Percentiles rank a stretch among this genome's conserved stretches.
Conservation (phyloP, 345 rosid genomes). For the Brassica rapa region DNA sequence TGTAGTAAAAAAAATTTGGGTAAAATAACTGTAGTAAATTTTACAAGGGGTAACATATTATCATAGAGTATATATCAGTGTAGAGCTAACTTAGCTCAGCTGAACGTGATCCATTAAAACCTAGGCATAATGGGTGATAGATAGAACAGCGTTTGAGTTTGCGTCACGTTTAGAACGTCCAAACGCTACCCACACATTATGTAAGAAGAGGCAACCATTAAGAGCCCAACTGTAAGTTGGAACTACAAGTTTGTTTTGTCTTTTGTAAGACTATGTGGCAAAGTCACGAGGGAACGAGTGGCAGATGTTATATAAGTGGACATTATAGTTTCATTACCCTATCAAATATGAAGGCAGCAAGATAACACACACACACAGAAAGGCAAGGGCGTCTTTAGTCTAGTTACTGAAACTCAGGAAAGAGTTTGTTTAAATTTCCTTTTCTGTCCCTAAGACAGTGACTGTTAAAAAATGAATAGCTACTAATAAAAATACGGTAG, state of each 20-base stretch:
- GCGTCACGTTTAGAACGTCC: not conserved
- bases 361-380: slow-evolving; percentile 19
- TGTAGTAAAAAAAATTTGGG: no score
- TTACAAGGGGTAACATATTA: not conserved
- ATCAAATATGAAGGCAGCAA: slow-evolving; percentile 38
- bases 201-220: slow-evolving; percentile 11
- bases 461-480: slow-evolving; percentile 18
- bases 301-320: slow-evolving; percentile 38
- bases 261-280: slow-evolving; percentile 31
- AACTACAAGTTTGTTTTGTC: slow-evolving; percentile 40
- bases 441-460: slow-evolving; percentile 23
- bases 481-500: slow-evolving; percentile 5
- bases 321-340: slow-evolving; percentile 36
- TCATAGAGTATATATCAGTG: not conserved
- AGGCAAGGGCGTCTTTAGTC: not conserved
- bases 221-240: slow-evolving; percentile 29
- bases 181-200: slow-evolving; percentile 1
- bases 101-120: slow-evolving; percentile 6
- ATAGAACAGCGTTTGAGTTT: not conserved
- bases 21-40: not conserved
- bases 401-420: slow-evolving; percentile 19
- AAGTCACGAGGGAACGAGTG: slow-evolving; percentile 39
- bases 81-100: not conserved
- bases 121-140: not conserved
- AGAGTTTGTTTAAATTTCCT: not conserved